These are phyloP conservation scores for Cotoneaster glaucophyllus DNA, from an alignment of 306 rosid species.

Conservation along the genomic window DNA sequence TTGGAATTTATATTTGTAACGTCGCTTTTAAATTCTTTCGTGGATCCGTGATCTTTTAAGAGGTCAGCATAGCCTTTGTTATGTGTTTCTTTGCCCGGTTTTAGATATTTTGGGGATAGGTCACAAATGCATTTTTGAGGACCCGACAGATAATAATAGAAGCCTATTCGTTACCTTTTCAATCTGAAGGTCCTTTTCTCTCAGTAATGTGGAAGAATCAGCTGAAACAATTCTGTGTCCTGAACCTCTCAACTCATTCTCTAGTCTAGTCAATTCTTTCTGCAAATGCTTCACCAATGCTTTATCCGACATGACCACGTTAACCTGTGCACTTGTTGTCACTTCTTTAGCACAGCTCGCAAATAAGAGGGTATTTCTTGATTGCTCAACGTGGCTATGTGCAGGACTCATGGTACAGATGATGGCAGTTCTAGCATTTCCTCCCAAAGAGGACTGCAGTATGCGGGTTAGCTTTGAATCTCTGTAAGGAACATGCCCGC, in stretches of 20 bases:
- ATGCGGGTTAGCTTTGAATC: slow-evolving; percentile 99
- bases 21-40: neutral
- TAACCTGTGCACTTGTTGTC: slow-evolving; percentile 80
- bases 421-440: slow-evolving; percentile 94
- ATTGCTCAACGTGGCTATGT: slow-evolving; percentile 79
- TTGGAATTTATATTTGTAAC: neutral
- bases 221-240: slow-evolving; percentile 28
- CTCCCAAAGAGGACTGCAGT: slow-evolving; percentile 93
- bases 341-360: slow-evolving; percentile 99
- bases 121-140: neutral
- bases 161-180: slow-evolving; percentile 53
- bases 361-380: slow-evolving; percentile 95
- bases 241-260: slow-evolving; percentile 59
- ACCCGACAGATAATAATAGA: neutral
- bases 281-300: slow-evolving; percentile 90
- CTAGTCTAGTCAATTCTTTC: slow-evolving; percentile 76
- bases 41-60: neutral
- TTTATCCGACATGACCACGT: slow-evolving; percentile 89
- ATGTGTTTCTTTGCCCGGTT: neutral
- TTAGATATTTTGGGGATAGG: neutral
- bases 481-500: slow-evolving; percentile 93
- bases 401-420: slow-evolving; percentile 99
- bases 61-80: neutral
- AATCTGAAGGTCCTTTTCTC: slow-evolving; percentile 75
- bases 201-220: slow-evolving; percentile 49